phyloP scores from a whole-genome alignment of 495 filamentous ascomycete species.

The Delitschia confertaspora region DNA sequence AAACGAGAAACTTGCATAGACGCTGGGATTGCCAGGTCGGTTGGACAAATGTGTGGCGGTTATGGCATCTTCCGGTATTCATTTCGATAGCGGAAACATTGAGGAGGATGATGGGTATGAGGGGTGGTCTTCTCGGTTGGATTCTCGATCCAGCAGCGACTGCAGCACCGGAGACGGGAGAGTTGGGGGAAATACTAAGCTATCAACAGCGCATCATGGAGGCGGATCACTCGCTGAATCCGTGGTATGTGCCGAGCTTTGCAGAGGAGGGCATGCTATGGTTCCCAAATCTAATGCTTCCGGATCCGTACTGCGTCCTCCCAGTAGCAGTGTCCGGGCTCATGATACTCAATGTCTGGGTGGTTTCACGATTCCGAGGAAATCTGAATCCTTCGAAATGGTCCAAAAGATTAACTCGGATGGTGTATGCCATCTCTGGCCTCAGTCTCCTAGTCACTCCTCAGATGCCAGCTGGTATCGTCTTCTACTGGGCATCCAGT shows the following conservation, averaged over 20 bases:
- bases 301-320: constrained; percentile 62
- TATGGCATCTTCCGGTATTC: constrained; percentile 59
- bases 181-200: too few relatives aligned
- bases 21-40: constrained; percentile 13
- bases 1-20: constrained; percentile 25
- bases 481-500: constrained; percentile 12
- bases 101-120: constrained; percentile 52
- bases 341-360: constrained; percentile 24
- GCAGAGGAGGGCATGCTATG: constrained; percentile 66
- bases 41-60: constrained; percentile 2
- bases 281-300: constrained; percentile 64
- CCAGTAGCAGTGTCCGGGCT: constrained; percentile 17
- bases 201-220: not conserved
- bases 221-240: too few relatives aligned
- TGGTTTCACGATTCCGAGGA: constrained; percentile 19
- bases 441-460: not conserved
- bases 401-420: not conserved
- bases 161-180: too few relatives aligned
- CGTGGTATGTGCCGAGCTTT: constrained; percentile 46
- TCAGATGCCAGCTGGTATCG: constrained; percentile 5
- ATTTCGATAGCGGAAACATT: constrained; percentile 58
- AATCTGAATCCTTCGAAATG: constrained; percentile 1
- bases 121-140: constrained; percentile 45
- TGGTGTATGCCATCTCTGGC: not conserved
- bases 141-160: too few relatives aligned